Base-by-base conservation (phyloP, 2,329 filamentous ascomycete species). In the Trichoderma aggressivum region DNA sequence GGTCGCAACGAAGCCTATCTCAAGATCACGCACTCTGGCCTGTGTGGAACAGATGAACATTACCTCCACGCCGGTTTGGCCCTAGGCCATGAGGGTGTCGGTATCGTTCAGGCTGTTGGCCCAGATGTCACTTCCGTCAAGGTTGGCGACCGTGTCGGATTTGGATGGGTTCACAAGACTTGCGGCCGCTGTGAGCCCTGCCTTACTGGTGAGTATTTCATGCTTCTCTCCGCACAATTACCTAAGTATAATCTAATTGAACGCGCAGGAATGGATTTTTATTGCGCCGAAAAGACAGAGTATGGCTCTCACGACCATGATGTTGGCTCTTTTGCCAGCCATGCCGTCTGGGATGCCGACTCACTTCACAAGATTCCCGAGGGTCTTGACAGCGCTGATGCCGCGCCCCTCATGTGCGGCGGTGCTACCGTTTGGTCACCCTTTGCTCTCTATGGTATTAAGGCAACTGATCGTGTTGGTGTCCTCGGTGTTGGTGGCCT, bases 381-480 rank as follows among this genome's bases (percentile, higher is more conserved):
- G 30, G 87, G 84, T 62, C 86, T 95, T 43, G 77, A 83, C 5
- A 85, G 84, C 67, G 82, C 81, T 63, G 80, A 88, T 56, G 91
- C 90, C 0, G 92, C 91, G 3, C 91, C 91, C 5, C 92, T 94
- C 90, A 85, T 94, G 75, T 95, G 93, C 79, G 93, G 92, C 30
- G 93, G 93, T 73, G 84, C 94, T 71, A 95, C 93, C 1, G 89
- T 88, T 67, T 96, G 90, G 83, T 90, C 87, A 63, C 53, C 65
- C 2, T 60, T 60, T 24, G 92, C 92, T 1, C 85, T 96, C 5
- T 88, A 93, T 76, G 90, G 91, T 21, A 86, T 86, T 71, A 90
- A 91, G 0, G 89, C 90, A 0, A 92, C 92, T 69, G 92, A 92
- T 84, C 92, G 91, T 81, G 88, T 93, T 28, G 91, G 86, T 43